Conservation (phyloP, 441 rosid species). For the Gossypium gossypioides region DNA sequence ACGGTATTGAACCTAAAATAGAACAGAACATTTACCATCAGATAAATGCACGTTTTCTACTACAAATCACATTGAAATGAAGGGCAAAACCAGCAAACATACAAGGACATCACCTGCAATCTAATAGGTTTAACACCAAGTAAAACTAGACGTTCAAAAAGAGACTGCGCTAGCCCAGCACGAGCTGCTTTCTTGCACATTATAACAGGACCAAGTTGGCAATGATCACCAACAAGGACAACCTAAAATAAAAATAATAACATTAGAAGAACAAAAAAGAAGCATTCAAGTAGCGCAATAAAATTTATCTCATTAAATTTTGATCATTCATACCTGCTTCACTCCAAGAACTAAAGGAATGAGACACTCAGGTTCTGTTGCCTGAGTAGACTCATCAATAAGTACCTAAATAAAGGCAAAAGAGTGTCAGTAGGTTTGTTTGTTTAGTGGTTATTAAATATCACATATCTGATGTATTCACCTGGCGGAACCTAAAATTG, state of each 20-base stretch:
- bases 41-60: background rate
- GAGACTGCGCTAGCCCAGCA: constrained; percentile 96
- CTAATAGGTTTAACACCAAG: constrained; percentile 99
- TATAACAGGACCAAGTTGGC: constrained; percentile 99
- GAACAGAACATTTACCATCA: constrained; percentile 1
- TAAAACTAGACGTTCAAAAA: constrained; percentile 90
- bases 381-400: constrained; percentile 98
- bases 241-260: constrained; percentile 36
- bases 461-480: constrained; percentile 16
- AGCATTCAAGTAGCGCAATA: background rate
- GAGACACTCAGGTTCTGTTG: constrained; percentile 99
- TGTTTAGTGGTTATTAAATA: background rate
- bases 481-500: constrained; percentile 99
- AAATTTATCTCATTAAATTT: background rate
- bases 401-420: constrained; percentile 55
- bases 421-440: constrained; percentile 16
- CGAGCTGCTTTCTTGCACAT: constrained; percentile 99
- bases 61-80: background rate
- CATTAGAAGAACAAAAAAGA: constrained; percentile 17
- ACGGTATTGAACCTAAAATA: constrained; percentile 84
- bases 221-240: constrained; percentile 98
- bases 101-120: constrained; percentile 66
- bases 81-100: background rate
- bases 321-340: constrained; percentile 62
- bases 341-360: constrained; percentile 97